phyloP scores from a whole-genome alignment of 441 rosid species.

The Mallotus repandus region DNA sequence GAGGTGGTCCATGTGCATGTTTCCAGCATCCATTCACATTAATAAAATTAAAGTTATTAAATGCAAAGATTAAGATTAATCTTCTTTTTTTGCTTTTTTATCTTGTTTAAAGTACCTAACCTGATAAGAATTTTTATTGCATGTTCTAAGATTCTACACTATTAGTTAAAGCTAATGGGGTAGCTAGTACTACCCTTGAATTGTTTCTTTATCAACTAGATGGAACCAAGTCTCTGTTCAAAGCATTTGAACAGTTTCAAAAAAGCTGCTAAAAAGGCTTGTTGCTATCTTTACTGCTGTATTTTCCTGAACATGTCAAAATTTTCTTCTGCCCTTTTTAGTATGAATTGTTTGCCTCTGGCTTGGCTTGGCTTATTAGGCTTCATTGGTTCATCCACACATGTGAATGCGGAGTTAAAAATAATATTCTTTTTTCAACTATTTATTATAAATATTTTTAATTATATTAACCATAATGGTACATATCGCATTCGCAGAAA shows the following conservation, averaged over 20 bases:
- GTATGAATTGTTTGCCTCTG: neutral
- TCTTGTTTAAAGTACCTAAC: conserved; percentile 33
- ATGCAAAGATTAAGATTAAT: neutral
- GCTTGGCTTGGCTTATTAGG: conserved; percentile 5
- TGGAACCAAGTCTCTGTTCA: conserved; percentile 10
- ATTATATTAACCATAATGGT: no score
- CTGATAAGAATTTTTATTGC: conserved; percentile 13
- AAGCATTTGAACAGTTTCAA: conserved; percentile 14
- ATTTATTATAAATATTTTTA: no score
- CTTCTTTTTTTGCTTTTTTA: conserved; percentile 6
- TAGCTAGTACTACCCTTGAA: no score
- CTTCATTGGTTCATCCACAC: neutral
- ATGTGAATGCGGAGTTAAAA: no score
- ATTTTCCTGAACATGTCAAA: conserved; percentile 8
- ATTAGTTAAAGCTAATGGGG: neutral
- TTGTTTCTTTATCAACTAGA: neutral
- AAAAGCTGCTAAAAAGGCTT: neutral
- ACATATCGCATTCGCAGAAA: no score
- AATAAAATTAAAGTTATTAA: neutral
- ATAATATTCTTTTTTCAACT: no score
- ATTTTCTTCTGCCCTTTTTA: neutral
- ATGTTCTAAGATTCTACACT: neutral
- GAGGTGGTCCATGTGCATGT: conserved; percentile 27
- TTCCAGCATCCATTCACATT: conserved; percentile 19
- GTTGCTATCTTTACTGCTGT: conserved; percentile 2